Conservation (phyloP, 1,284 basidiomycete species). For the Sanghuangporus weigelae region DNA sequence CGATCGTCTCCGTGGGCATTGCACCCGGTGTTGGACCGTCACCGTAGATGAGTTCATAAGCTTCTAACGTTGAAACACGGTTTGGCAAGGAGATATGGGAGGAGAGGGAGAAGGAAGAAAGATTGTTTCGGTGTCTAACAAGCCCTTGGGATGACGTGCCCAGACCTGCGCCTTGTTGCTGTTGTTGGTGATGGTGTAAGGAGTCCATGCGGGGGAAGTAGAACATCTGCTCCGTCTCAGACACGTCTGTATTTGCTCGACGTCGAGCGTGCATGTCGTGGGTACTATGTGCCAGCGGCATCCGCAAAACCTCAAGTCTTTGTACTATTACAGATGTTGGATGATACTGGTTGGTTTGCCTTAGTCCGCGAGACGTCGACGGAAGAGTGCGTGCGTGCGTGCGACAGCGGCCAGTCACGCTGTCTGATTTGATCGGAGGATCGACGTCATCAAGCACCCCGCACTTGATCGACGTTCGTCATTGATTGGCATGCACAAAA, state of each 20-base stretch:
- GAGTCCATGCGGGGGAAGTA: conserved; percentile 12
- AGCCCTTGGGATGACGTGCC: conserved; percentile 2
- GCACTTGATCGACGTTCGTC: background rate
- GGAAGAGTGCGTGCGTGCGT: too few species aligned
- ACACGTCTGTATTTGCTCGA: background rate
- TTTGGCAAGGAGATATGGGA: conserved; percentile 12
- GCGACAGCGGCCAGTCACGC: background rate
- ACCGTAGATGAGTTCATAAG: conserved; percentile 63
- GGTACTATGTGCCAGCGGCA: background rate
- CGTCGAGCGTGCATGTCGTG: background rate
- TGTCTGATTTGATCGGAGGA: background rate
- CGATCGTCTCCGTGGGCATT: conserved; percentile 43
- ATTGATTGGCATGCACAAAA: background rate
- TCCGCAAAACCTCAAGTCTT: background rate
- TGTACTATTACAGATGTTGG: background rate
- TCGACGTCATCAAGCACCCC: background rate
- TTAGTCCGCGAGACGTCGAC: conserved; percentile 1
- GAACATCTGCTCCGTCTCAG: conserved; percentile 1
- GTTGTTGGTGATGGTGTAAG: background rate
- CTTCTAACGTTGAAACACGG: conserved; percentile 50
- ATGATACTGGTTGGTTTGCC: background rate
- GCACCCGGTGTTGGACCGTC: conserved; percentile 29
- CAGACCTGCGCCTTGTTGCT: background rate
- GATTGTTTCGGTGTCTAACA: conserved; percentile 6
- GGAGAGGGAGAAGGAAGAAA: conserved; percentile 14